Percentiles rank a stretch among this genome's conserved stretches.
Evolutionary conservation across 441 rosid genomes (phyloP).

Genomic region (Adansonia rubrostipa): DNA sequence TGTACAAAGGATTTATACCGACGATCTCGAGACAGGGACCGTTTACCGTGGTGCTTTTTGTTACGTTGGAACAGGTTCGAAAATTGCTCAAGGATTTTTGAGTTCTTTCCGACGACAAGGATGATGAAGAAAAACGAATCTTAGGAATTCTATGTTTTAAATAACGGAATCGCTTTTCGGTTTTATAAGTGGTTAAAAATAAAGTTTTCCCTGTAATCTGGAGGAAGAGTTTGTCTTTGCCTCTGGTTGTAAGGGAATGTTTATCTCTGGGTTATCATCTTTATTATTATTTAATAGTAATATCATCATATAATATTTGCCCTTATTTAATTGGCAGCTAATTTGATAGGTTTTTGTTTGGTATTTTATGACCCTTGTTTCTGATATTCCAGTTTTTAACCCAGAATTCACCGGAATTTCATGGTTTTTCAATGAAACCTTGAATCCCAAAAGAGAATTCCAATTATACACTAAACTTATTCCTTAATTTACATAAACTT

Average conservation of each 20-base stretch:
- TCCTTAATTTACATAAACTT: too few relatives aligned
- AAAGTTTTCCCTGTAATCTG: not conserved
- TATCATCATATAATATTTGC: not conserved
- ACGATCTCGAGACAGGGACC: slow-evolving; percentile 68
- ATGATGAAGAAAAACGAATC: slow-evolving; percentile 29
- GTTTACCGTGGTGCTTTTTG: slow-evolving; percentile 60
- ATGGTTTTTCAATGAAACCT: too few relatives aligned
- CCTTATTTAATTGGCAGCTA: not conserved
- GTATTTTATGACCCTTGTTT: not conserved
- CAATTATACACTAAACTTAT: not conserved
- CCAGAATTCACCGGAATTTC: not conserved
- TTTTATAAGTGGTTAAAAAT: not conserved
- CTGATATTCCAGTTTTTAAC: not conserved
- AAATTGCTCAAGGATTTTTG: slow-evolving; percentile 52
- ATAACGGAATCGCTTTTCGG: not conserved
- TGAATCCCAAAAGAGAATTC: not conserved
- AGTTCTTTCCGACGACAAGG: slow-evolving; percentile 14
- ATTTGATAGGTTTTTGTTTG: not conserved
- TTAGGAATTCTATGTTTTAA: slow-evolving; percentile 21
- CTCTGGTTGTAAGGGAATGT: not conserved
- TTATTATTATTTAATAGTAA: not conserved
- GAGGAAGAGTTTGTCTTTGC: slow-evolving; percentile 2
- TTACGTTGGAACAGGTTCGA: slow-evolving; percentile 61
- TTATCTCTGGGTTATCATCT: not conserved
- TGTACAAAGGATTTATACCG: slow-evolving; percentile 60